A percentile compares a stretch with the other conserved stretches of the same genome.
Evolutionary conservation across 345 rosid species (phyloP).

Genomic region (Eucalyptus microcorys): DNA sequence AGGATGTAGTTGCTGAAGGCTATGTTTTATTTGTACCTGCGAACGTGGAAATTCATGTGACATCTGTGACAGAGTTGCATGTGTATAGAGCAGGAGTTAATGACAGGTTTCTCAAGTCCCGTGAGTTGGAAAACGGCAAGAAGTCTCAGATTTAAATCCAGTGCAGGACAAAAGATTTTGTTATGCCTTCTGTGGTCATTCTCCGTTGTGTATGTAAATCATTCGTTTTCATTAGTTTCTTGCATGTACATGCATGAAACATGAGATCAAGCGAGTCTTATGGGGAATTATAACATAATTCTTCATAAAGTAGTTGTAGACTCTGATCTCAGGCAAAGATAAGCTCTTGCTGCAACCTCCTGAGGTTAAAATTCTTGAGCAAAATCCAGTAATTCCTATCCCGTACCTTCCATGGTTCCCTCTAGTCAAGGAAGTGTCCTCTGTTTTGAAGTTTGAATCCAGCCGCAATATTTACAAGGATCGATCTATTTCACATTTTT

Average conservation of each 20-base stretch:
- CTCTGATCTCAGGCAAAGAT: background rate
- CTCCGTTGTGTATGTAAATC: background rate
- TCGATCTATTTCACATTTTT: background rate
- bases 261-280: background rate
- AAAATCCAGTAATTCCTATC: background rate
- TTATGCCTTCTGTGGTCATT: background rate
- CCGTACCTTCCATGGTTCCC: background rate
- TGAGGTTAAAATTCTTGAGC: background rate
- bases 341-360: background rate
- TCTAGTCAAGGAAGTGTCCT: background rate
- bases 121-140: background rate
- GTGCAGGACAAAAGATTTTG: background rate
- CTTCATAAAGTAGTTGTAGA: background rate
- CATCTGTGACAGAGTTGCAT: constrained; percentile 42
- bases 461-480: background rate
- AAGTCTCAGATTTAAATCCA: background rate
- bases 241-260: background rate
- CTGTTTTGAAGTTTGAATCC: background rate
- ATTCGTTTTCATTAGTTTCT: background rate
- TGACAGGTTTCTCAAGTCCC: constrained; percentile 27
- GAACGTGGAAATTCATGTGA: constrained; percentile 34
- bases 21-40: constrained; percentile 81
- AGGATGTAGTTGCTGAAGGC: constrained; percentile 38
- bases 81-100: constrained; percentile 86
- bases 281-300: background rate